These are phyloP conservation scores for Metarhizium anisopliae DNA, from an alignment of 2,329 filamentous ascomycete genomes.

Conservation along the genomic window DNA sequence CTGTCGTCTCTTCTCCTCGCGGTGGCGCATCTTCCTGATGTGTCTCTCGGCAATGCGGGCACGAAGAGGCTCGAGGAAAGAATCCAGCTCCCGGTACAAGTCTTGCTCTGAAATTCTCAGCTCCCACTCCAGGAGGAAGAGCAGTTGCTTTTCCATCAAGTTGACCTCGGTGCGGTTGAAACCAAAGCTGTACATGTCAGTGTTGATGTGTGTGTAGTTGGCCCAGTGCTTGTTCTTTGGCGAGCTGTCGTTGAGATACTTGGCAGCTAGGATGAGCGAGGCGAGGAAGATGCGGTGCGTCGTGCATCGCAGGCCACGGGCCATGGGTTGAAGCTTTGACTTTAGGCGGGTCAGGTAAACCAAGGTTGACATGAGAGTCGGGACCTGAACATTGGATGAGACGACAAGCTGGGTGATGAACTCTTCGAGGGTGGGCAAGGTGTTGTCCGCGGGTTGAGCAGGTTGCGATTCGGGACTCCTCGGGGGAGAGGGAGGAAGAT, in stretches of 20 bases:
- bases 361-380: constrained; percentile 92
- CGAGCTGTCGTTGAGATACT: constrained; percentile 97
- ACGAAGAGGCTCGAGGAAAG: constrained; percentile 81
- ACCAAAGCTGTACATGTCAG: constrained; percentile 60
- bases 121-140: constrained; percentile 93
- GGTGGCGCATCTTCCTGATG: constrained; percentile 39
- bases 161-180: constrained; percentile 96
- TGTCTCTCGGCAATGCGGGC: constrained; percentile 43
- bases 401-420: constrained; percentile 91
- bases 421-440: constrained; percentile 71
- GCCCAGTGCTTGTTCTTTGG: constrained; percentile 99
- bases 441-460: constrained; percentile 37
- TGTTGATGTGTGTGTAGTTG: constrained; percentile 74
- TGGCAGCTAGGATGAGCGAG: constrained; percentile 75
- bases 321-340: constrained; percentile 79
- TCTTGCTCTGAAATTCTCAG: constrained; percentile 77
- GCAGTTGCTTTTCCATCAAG: constrained; percentile 97
- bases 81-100: constrained; percentile 77
- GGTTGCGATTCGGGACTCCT: constrained; percentile 38
- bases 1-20: constrained; percentile 34
- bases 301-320: constrained; percentile 93
- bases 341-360: constrained; percentile 86
- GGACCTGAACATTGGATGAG: constrained; percentile 91
- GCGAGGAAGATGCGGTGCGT: constrained; percentile 97
- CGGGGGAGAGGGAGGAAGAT: constrained; percentile 40